Evolutionary conservation across 2,329 filamentous ascomycete genomes (phyloP), one percentile per base, ranked within the genome.

Genomic region (Fusarium cicatricum): DNA sequence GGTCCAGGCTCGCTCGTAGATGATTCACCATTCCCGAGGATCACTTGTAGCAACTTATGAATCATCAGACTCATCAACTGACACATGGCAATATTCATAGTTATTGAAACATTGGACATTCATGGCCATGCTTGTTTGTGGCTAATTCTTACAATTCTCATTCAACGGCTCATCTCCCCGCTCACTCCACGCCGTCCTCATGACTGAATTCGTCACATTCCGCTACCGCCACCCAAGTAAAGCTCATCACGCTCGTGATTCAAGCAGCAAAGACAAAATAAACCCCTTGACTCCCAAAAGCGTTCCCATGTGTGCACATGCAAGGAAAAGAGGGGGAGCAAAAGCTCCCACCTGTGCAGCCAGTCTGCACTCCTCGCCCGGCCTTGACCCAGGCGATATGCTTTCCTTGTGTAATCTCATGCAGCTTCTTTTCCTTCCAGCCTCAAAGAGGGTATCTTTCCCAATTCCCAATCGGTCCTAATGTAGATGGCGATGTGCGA

Each of bases 371-470:
- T 23, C 47, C 45, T 60, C 45, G 39, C 53, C 56, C 48, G 28
- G 44, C 33, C 47, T 43, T 43, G 28, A 14, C 51, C 47, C 50
- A 47, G 23, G 42, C 49, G 52, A 17, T 52, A 51, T 43, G 47
- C 37, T 41, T 49, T 43, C 47, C 48, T 16, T 33, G 29, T 55
- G 42, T 12, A 43, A 34, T 55, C 49, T 39, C 46, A 19, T 54
- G 36, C 32, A 31, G 38, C 34, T 55, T 55, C 37, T 59, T 62
- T 55, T 59, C 55, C 58, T 53, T 60, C 47, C 57, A 54, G 61
- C 60, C 61, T 52, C 54, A 61, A 47, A 54, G 53, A 68, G 64
- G 65, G 66, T 68, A 68, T 68, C 66, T 60, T 68, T 58, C 53
- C 66, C 58, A 16, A 21, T 57, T 65, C 60, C 58, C 65, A 49